Evolutionary conservation across 1,284 basidiomycete genomes (phyloP).

Genomic region (Thelephora terrestris): DNA sequence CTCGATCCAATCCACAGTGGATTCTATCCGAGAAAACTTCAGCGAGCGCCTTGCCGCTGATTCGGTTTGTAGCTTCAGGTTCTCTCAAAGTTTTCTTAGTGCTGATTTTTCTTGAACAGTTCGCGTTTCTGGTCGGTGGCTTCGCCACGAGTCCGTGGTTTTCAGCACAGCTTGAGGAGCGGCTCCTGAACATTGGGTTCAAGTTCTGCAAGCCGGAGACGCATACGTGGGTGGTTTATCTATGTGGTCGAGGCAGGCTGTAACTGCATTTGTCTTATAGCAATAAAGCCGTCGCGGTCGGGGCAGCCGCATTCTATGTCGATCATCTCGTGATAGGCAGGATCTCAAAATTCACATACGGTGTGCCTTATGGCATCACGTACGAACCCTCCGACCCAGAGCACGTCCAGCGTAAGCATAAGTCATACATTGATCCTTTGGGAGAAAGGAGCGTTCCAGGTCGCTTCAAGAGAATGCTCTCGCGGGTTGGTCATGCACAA

Average conservation of each 20-base stretch:
- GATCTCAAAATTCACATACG: slow-evolving; percentile 26
- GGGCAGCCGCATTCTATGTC: slow-evolving; percentile 26
- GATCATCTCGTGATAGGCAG: slow-evolving; percentile 26
- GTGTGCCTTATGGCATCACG: slow-evolving; percentile 17
- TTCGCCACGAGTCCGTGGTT: slow-evolving; percentile 3
- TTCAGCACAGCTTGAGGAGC: not conserved
- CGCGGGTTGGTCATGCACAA: slow-evolving; percentile 17
- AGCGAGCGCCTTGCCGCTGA: not conserved
- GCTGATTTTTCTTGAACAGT: not conserved
- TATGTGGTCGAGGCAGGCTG: not conserved
- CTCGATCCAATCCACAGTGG: slow-evolving; percentile 1
- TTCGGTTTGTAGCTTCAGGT: not conserved
- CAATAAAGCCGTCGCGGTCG: slow-evolving; percentile 23
- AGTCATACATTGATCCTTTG: slow-evolving; percentile 17
- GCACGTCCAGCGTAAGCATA: slow-evolving; percentile 19
- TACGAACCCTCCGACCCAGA: slow-evolving; percentile 22
- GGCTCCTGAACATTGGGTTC: slow-evolving; percentile 20
- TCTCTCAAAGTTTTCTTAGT: not conserved
- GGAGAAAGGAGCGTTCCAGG: slow-evolving; percentile 22
- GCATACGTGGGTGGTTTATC: slow-evolving; percentile 28
- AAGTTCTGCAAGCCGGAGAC: slow-evolving; percentile 34
- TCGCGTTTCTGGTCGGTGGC: slow-evolving; percentile 4
- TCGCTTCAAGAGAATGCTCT: slow-evolving; percentile 24
- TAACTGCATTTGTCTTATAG: slow-evolving; percentile 9
- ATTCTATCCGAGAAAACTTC: not conserved